These are phyloP conservation scores for Aspergillus baeticus DNA, from an alignment of 495 filamentous ascomycete species.

Conservation along the genomic window DNA sequence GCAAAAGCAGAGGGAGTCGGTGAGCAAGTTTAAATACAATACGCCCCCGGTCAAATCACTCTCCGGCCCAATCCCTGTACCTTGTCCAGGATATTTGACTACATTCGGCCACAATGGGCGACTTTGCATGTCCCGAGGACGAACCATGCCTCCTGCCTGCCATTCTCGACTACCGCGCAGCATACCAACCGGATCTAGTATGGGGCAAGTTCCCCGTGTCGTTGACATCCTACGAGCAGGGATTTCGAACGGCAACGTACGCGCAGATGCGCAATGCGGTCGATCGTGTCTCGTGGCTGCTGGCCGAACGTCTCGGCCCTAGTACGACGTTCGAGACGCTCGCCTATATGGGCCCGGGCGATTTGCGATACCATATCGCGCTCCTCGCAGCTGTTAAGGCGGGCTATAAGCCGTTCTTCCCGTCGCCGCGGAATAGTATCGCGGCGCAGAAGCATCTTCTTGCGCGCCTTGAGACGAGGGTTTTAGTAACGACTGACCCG, in stretches of 20 bases:
- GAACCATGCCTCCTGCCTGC: background rate
- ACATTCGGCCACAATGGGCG: too few species aligned
- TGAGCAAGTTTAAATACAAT: too few species aligned
- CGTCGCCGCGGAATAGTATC: slow-evolving; percentile 35
- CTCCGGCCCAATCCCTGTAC: too few species aligned
- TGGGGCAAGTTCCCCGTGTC: slow-evolving; percentile 1
- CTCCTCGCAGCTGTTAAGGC: slow-evolving; percentile 44
- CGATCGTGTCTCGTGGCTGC: slow-evolving; percentile 30
- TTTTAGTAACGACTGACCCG: slow-evolving; percentile 15
- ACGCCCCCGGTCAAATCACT: too few species aligned
- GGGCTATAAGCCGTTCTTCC: slow-evolving; percentile 41
- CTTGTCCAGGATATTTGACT: too few species aligned
- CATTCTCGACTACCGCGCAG: background rate
- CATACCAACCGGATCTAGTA: background rate
- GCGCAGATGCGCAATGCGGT: slow-evolving; percentile 13
- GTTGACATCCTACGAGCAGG: background rate
- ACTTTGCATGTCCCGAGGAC: too few species aligned
- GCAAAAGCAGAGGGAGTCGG: too few species aligned
- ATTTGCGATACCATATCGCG: slow-evolving; percentile 38
- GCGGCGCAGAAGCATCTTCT: slow-evolving; percentile 29
- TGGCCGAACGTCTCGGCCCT: slow-evolving; percentile 30
- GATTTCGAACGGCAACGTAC: background rate
- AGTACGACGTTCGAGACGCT: slow-evolving; percentile 19
- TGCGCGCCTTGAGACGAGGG: slow-evolving; percentile 23
- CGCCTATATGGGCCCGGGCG: slow-evolving; percentile 42